These are phyloP conservation scores for Solanum hybrid DNA, from an alignment of 305 asterid species.

Conservation along the genomic window DNA sequence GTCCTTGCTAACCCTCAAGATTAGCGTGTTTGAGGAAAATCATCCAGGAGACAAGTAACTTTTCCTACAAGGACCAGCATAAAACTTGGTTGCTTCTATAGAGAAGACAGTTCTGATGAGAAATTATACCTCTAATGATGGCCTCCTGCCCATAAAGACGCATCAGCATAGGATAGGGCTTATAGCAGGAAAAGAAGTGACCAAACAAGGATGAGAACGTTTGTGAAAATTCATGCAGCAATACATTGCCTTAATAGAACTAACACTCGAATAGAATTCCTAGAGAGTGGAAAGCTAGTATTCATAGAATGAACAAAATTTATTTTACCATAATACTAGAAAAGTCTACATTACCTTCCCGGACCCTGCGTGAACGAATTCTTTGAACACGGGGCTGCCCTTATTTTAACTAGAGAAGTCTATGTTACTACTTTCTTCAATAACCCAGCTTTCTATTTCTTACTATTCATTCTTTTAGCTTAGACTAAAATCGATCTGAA, in stretches of 20 bases:
- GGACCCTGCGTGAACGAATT: background rate
- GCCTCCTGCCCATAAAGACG: background rate
- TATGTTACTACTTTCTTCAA: background rate
- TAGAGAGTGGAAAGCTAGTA: background rate
- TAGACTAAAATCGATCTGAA: background rate
- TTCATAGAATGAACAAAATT: background rate
- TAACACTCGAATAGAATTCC: background rate
- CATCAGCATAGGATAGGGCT: background rate
- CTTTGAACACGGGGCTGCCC: background rate
- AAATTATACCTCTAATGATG: background rate
- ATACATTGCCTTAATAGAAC: background rate
- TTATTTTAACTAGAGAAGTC: background rate
- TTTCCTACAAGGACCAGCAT: background rate
- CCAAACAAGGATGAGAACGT: background rate
- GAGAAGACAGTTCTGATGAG: background rate
- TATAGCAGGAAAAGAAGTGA: background rate
- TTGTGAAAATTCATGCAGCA: background rate
- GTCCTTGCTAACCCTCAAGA: background rate
- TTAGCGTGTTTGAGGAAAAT: constrained; percentile 1
- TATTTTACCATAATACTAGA: background rate
- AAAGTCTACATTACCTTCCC: background rate
- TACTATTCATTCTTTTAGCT: background rate
- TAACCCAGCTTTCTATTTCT: background rate
- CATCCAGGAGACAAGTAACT: background rate
- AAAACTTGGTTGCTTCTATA: background rate